Percentiles rank a stretch among this genome's conserved stretches.
These are phyloP conservation scores for Trypanosoma scelopori DNA, from an alignment of 208 protist genomes.

Conservation along the genomic window DNA sequence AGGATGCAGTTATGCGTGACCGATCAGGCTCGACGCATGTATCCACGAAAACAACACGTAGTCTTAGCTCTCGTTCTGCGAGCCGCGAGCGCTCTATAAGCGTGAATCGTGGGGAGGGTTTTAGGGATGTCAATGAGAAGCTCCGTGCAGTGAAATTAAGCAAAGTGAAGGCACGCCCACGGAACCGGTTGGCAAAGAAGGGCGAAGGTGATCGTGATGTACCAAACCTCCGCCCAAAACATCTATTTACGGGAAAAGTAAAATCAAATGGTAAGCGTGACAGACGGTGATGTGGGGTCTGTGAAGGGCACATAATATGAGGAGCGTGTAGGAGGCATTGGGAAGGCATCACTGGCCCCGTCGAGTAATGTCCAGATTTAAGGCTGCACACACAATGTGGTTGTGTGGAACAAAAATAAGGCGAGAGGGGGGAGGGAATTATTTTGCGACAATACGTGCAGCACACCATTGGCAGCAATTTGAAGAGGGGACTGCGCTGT, in stretches of 20 bases:
- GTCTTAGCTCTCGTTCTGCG: constrained; percentile 67
- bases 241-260: constrained; percentile 98
- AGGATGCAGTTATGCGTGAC: constrained; percentile 78
- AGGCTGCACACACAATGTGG: no score
- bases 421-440: no score
- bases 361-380: constrained; percentile 1
- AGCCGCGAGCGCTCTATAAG: constrained; percentile 74
- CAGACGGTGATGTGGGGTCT: constrained; percentile 54
- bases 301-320: neutral
- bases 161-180: constrained; percentile 73
- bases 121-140: constrained; percentile 88
- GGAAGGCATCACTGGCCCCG: no score
- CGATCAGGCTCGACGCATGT: constrained; percentile 76
- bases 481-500: no score
- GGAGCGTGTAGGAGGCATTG: neutral
- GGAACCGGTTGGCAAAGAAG: constrained; percentile 73
- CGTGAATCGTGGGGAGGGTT: constrained; percentile 83
- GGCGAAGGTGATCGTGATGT: constrained; percentile 96
- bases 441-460: no score
- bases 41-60: constrained; percentile 81
- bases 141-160: constrained; percentile 88
- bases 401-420: no score
- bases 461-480: no score
- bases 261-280: constrained; percentile 88
- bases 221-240: constrained; percentile 95